Evolutionary conservation across 2,329 filamentous ascomycete genomes (phyloP), one percentile per base, ranked within the genome.

Genomic region (Claviceps purpurea): DNA sequence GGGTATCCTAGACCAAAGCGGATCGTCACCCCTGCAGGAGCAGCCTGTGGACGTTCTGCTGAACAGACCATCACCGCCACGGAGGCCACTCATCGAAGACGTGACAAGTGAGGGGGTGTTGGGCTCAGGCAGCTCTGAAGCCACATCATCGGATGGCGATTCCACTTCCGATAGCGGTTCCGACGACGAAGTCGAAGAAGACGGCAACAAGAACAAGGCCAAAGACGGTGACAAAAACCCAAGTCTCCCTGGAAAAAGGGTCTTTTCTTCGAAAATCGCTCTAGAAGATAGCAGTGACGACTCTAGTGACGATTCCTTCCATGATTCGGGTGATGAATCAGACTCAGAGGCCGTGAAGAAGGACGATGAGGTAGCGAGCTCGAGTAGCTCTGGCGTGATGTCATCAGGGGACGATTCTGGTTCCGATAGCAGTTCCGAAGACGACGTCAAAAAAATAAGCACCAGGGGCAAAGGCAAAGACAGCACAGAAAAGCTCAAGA

Each of bases 1-100:
- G 2, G 56, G 60, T 26, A 45, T 16, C 20, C 56, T 37, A 22
- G 42, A 13, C n/a, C 50, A 30, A 49, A 55, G 3, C 8, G 40
- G 56, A 26, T 51, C 38, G 1, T 50, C 53, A 2, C 30, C 46
- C 6, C 11, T 42, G 38, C 47, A 46, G 30, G 22, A 20, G 39
- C 38, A 40, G 39, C n/a, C 43, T 5, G 38, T 41, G 16, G 48
- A 40, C 34, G 39, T 50, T 46, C 5, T 24, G 5, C 43, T 50
- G 5, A 38, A 44, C 37, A 53, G 49, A 1, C 14, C 37, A 43
- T 52, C 45, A n/a, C 30, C 44, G 6, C 47, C 58, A 6, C 44
- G 50, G 30, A 55, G 52, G 40, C 66, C 64, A 4, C 57, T 68
- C 6, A 68, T 68, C 2, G 56, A 61, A 48, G 60, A 56, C 20